Base-by-base conservation (phyloP, 352 stramenopile genomes). In the Phytophthora capsici region DNA sequence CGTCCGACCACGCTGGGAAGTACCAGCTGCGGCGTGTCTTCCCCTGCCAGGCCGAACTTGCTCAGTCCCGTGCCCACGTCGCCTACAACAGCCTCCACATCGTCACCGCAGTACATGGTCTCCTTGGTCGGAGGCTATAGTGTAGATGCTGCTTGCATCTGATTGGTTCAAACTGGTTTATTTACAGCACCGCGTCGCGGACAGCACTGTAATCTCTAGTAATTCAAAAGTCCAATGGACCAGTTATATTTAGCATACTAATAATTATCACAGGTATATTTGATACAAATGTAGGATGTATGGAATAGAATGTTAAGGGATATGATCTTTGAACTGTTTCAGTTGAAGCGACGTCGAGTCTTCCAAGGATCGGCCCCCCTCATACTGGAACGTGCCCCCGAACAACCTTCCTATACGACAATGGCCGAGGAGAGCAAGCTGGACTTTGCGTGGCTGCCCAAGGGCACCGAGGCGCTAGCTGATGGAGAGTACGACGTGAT, bases 401-500 rank as follows among this genome's bases (percentile, higher is more conserved):
- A 60, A 32, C 28, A 38, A 55, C 13, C 20, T 43, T 56, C n/a
- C 2, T 57, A 40, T 34, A 32, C 22, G 14, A 66, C 28, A 25
- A 90, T 89, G 81, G 67, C 76, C 17, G 78, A 90, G 12, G 85
- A 94, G 71, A 83, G 69, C 55, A 92, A 89, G 66, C 67, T 75
- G 13, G 81, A 94, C 63, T 98, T 98, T 77, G 80, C 91, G 55
- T 99, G 97, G 97, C 84, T 99, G 63, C 96, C 96, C 4, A 77
- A 90, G 51, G 96, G 95, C 60, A 96, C 90, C 51, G 94, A 98
- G 64, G 74, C 97, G 59, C 88, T 99, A 34, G 98, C 98, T 4
- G 98, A 99, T 78, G 98, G 98, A 41, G 96, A 99, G 77, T 99
- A 99, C 76, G 98, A 99, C 82, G 97, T 96, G 34, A 99, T 99